These are phyloP conservation scores for Ceratobasidium sp. DNA, from an alignment of 1,284 basidiomycete species.

Conservation along the genomic window DNA sequence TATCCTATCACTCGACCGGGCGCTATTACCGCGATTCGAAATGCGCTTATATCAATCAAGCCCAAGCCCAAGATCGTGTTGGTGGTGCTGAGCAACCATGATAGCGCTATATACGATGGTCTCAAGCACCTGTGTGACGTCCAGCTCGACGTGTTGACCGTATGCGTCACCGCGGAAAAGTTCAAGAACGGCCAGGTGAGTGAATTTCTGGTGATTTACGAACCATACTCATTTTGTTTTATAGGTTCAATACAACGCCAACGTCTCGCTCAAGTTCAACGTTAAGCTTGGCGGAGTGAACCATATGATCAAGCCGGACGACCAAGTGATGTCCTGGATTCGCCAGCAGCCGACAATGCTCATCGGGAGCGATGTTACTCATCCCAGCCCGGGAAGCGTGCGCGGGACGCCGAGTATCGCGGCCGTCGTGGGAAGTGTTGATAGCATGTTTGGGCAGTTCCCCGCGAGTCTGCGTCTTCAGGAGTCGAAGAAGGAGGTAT, in stretches of 20 bases:
- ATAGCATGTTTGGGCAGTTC: slow-evolving; percentile 69
- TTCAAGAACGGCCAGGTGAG: slow-evolving; percentile 64
- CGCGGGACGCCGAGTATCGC: slow-evolving; percentile 74
- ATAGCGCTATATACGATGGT: slow-evolving; percentile 72
- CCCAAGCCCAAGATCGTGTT: slow-evolving; percentile 55
- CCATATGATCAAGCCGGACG: slow-evolving; percentile 60
- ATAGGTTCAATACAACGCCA: slow-evolving; percentile 75
- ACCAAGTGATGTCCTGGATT: slow-evolving; percentile 62
- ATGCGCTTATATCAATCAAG: slow-evolving; percentile 53
- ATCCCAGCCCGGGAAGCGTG: slow-evolving; percentile 57
- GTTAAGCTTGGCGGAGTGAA: slow-evolving; percentile 82
- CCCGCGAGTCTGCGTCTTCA: slow-evolving; percentile 76
- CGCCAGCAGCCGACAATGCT: slow-evolving; percentile 70
- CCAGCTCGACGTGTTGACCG: slow-evolving; percentile 66
- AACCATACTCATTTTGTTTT: too few species aligned
- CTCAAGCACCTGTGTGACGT: slow-evolving; percentile 75
- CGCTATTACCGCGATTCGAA: slow-evolving; percentile 56
- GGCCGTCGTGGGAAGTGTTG: slow-evolving; percentile 75
- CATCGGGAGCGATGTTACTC: slow-evolving; percentile 84
- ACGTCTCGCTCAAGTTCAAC: slow-evolving; percentile 80
- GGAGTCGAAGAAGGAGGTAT: slow-evolving; percentile 73
- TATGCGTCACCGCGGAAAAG: slow-evolving; percentile 71
- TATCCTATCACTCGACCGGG: slow-evolving; percentile 58
- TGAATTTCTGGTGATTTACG: neutral
- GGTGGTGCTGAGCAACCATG: slow-evolving; percentile 68